Evolutionary conservation across 1,284 basidiomycete genomes (phyloP), one percentile per base, ranked within the genome.

Genomic region (Ceratobasidium theobromae): DNA sequence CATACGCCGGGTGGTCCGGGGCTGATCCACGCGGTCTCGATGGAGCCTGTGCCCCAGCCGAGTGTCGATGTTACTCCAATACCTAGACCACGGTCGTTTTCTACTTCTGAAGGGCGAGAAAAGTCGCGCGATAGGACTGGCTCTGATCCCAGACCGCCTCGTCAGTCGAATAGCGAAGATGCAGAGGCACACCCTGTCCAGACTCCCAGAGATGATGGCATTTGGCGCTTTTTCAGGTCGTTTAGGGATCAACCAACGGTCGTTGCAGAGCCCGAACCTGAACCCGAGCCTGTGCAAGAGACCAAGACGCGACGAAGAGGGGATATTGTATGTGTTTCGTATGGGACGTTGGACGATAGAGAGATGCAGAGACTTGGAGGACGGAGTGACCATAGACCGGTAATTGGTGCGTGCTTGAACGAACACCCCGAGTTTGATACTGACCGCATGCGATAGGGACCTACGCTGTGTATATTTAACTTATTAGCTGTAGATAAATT

Each of bases 281-380:
- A 80, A 28, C 80, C 81, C 8, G 73, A 77, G 4, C 33, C 40
- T 9, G 35, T 12, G 16, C 38, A 52, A 27, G 38, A 40, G 16
- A 41, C 18, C 12, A 38, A 38, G 51, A 21, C 8, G 12, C 12
- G 46, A 16, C 69, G 72, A 38, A 82, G 79, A 71, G 88, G 88
- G 1, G 87, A 90, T 48, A 79, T 91, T 3, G 76, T 84, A 1
- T 90, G 89, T 73, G 74, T 92, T 12, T 78, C 78, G 48, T 93
- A 93, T 73, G 78, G 81, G 70, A 89, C 87, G 18, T 77, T 93
- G 45, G 88, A 91, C 71, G 91, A 93, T 73, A 79, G 79, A 30
- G 85, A 80, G 9, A 93, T 93, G 89, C 80, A 85, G 60, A 77
- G 82, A 53, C 73, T 93, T 33, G 87, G 89, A 73, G 91, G 71